Evolutionary conservation across 768 basidiomycete species (phyloP).

Genomic region (Naganishia kalamii): DNA sequence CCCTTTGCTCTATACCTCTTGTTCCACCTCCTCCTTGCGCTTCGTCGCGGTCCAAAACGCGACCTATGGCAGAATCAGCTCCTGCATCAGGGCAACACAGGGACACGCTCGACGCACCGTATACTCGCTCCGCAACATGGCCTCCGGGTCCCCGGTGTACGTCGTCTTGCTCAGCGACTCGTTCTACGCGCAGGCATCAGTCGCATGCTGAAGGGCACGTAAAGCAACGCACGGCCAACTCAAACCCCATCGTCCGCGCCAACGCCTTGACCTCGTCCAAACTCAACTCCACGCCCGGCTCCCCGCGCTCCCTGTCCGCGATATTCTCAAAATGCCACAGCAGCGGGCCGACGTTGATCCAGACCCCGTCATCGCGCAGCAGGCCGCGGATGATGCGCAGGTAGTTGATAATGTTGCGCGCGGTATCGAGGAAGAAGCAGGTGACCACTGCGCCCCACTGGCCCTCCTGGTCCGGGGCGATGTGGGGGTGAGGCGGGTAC

Average conservation of each 20-base stretch:
- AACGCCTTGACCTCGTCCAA: constrained; percentile 81
- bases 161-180: constrained; percentile 73
- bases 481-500: neutral
- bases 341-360: constrained; percentile 91
- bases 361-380: constrained; percentile 76
- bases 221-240: constrained; percentile 59
- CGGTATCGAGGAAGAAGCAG: constrained; percentile 96
- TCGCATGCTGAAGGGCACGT: neutral
- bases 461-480: constrained; percentile 56
- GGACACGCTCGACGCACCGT: constrained; percentile 46
- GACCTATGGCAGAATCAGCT: neutral
- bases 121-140: constrained; percentile 80
- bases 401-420: constrained; percentile 86
- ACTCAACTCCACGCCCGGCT: constrained; percentile 77
- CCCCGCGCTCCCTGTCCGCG: constrained; percentile 53
- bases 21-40: neutral
- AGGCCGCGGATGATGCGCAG: constrained; percentile 77
- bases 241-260: constrained; percentile 69
- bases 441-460: constrained; percentile 85
- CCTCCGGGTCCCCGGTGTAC: constrained; percentile 73
- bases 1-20: neutral
- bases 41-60: neutral
- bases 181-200: constrained; percentile 53
- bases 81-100: neutral
- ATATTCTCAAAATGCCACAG: constrained; percentile 99